These are phyloP conservation scores for Cystobasidium onofrii DNA, from an alignment of 768 basidiomycete species.

Conservation along the genomic window DNA sequence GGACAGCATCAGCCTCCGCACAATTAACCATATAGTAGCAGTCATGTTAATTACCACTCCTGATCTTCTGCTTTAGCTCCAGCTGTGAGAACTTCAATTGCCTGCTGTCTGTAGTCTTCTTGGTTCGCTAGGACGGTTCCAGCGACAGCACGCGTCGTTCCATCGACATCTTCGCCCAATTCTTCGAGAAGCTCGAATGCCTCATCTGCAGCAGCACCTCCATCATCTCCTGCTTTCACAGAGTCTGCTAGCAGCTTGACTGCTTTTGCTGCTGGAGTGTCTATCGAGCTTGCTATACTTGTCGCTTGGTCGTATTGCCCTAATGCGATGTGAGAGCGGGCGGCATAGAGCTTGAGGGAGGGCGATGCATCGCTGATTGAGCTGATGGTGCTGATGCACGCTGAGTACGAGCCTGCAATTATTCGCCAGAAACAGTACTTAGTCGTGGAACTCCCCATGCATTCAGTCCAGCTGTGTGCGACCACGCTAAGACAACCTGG, in stretches of 20 bases:
- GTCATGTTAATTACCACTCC: slow-evolving; percentile 45
- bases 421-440: background rate
- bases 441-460: too few relatives aligned
- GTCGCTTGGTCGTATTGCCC: slow-evolving; percentile 21
- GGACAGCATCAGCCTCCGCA: background rate
- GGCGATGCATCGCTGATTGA: background rate
- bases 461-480: too few relatives aligned
- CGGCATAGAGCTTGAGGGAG: slow-evolving; percentile 41
- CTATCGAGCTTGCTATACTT: background rate
- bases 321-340: slow-evolving; percentile 45
- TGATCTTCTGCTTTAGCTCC: slow-evolving; percentile 45
- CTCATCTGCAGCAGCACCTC: slow-evolving; percentile 42
- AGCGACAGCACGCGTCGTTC: slow-evolving; percentile 43
- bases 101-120: slow-evolving; percentile 46
- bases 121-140: slow-evolving; percentile 44
- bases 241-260: slow-evolving; percentile 43
- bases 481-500: too few relatives aligned
- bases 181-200: slow-evolving; percentile 44
- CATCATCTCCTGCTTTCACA: slow-evolving; percentile 44
- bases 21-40: background rate
- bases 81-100: slow-evolving; percentile 45
- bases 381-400: slow-evolving; percentile 27
- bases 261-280: slow-evolving; percentile 34
- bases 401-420: slow-evolving; percentile 27
- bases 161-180: slow-evolving; percentile 43